Base-by-base conservation (phyloP, 148 eudicot species). In the Salicornia ramosissima region DNA sequence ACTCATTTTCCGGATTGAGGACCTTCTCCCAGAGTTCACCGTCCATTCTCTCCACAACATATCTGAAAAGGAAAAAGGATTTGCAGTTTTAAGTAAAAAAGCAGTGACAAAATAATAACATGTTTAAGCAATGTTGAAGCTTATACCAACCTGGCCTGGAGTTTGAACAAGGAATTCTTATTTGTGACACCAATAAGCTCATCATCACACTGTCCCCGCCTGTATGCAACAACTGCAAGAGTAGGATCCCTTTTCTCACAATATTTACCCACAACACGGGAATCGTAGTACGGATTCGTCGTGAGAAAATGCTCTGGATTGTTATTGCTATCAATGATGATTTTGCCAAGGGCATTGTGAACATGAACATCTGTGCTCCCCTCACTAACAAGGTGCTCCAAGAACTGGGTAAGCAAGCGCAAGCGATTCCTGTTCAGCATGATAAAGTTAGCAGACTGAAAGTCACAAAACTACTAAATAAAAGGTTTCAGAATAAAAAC, bases 231-330 rank as follows among this genome's bases (percentile, higher is more conserved):
- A 69, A 93, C 98, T 42, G 98, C 98, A 68, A 93, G 98, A 30
- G 96, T 93, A 56, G 98, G 98, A 78, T 93, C 98, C 77, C 98
- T 91, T 84, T 90, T 93, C 82, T 93, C 98, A 78, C 98, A 93
- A 66, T 93, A 93, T 78, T 90, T 93, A 51, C 98, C 98, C 68
- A 93, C 98, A 78, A 93, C 96, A 75, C 96, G 96, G 21, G 98
- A 93, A 80, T 93, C 98, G 68, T 93, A 93, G 77, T 86, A 90
- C 4, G 96, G 98, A 42, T 93, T 93, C 67, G 98, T 93, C 42
- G 96, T 90, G 73, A 93, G 91, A 70, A 93, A 93, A 74, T 93
- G 98, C 81, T 93, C 98, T 16, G 98, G 95, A 50, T 93, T 93
- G 82, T 93, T 93, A 62, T 88, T 88, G 86, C 98, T 93, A 68